These are phyloP conservation scores for Phytophthora sojae DNA, from an alignment of 352 stramenopile genomes.

Conservation along the genomic window DNA sequence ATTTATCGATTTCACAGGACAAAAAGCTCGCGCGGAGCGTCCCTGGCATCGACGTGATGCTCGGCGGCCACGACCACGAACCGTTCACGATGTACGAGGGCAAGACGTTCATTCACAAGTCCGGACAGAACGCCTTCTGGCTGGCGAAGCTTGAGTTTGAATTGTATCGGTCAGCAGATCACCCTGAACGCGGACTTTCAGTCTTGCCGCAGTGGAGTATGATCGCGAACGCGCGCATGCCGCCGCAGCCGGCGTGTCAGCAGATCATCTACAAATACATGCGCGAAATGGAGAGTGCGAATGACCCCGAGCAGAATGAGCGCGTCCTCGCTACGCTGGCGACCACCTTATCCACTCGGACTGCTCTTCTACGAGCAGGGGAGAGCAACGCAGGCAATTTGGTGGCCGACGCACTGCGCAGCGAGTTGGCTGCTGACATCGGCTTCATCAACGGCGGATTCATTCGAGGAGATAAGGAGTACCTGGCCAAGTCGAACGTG, in stretches of 20 bases:
- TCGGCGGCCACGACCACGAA: constrained; percentile 94
- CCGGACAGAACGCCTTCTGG: constrained; percentile 89
- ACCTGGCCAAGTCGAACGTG: constrained; percentile 71
- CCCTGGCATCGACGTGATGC: constrained; percentile 83
- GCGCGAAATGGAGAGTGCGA: constrained; percentile 63
- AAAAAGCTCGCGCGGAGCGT: constrained; percentile 66
- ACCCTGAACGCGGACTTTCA: constrained; percentile 54
- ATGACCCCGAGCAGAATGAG: constrained; percentile 49
- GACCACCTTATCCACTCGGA: constrained; percentile 72
- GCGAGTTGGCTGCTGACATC: constrained; percentile 67
- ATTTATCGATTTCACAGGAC: constrained; percentile 84
- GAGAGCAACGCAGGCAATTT: constrained; percentile 85
- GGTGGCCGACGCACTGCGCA: constrained; percentile 79
- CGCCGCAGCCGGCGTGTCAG: constrained; percentile 62
- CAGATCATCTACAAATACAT: constrained; percentile 83
- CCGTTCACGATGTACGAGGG: constrained; percentile 85
- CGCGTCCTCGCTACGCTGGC: constrained; percentile 64
- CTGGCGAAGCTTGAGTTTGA: constrained; percentile 83
- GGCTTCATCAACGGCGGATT: constrained; percentile 92
- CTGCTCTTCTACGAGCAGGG: constrained; percentile 68
- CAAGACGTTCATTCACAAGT: constrained; percentile 92
- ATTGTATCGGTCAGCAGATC: constrained; percentile 46
- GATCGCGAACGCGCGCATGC: constrained; percentile 70
- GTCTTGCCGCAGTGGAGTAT: constrained; percentile 85
- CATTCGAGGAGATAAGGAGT: constrained; percentile 84